These are phyloP conservation scores for Hypoxylon cercidicola DNA, from an alignment of 495 filamentous ascomycete genomes.

Conservation along the genomic window DNA sequence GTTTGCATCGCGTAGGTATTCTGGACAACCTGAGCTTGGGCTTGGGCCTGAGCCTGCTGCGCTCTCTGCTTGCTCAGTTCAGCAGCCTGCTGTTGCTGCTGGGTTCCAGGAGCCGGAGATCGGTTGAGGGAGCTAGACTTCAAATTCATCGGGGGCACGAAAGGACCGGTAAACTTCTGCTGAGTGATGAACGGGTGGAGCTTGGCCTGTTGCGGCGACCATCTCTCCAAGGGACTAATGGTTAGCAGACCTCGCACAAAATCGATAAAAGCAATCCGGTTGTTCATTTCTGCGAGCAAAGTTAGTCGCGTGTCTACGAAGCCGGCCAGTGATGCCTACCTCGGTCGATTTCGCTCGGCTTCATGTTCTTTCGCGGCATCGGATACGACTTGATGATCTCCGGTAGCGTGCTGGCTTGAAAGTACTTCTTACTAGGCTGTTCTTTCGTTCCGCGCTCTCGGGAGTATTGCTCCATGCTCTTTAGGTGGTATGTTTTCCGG, in stretches of 20 bases:
- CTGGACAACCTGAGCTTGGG: constrained; percentile 60
- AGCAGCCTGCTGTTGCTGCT: constrained; percentile 95
- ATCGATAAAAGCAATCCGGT: constrained; percentile 97
- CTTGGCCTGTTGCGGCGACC: constrained; percentile 98
- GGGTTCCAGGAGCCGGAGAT: constrained; percentile 94
- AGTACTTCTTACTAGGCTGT: constrained; percentile 99
- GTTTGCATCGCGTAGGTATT: constrained; percentile 61
- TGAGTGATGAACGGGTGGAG: constrained; percentile 99
- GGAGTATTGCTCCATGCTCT: constrained; percentile 97
- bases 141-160: constrained; percentile 97
- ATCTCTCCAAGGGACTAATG: constrained; percentile 95
- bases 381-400: constrained; percentile 98
- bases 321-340: constrained; percentile 64
- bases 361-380: constrained; percentile 99
- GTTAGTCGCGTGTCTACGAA: constrained; percentile 13
- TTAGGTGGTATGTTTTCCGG: constrained; percentile 87
- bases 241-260: constrained; percentile 95
- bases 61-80: constrained; percentile 89
- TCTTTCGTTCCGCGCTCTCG: constrained; percentile 95
- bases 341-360: constrained; percentile 93
- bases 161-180: constrained; percentile 94
- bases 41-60: constrained; percentile 73
- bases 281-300: constrained; percentile 81
- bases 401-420: constrained; percentile 89
- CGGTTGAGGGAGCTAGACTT: constrained; percentile 84